These are phyloP conservation scores for Fusarium denticulatum DNA, from an alignment of 2,329 filamentous ascomycete genomes.

Conservation along the genomic window DNA sequence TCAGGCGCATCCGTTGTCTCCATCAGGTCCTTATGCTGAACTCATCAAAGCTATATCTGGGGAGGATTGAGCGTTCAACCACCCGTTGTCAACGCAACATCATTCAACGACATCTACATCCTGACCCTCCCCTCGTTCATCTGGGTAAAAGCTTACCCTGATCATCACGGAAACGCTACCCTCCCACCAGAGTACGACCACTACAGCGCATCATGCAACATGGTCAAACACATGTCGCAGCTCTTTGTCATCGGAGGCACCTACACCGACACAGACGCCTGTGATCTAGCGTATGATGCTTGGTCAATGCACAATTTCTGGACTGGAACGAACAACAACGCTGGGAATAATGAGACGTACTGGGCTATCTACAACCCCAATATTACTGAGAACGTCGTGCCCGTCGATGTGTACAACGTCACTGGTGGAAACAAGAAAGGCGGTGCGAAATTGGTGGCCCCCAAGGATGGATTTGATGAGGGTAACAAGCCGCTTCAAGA, in stretches of 20 bases:
- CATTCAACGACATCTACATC: conserved; percentile 2
- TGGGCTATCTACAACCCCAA: background rate
- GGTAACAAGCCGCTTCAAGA: background rate
- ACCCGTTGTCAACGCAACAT: background rate
- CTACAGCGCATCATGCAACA: background rate
- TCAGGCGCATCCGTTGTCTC: accelerated
- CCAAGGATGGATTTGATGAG: background rate
- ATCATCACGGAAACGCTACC: background rate
- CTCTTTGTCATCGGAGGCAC: background rate
- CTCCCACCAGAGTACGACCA: background rate
- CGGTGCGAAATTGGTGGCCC: background rate
- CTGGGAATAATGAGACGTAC: background rate
- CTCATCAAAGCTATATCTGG: background rate
- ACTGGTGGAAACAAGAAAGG: background rate
- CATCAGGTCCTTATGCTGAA: accelerated
- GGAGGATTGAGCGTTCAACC: background rate
- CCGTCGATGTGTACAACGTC: background rate
- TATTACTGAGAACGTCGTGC: background rate
- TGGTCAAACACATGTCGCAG: background rate
- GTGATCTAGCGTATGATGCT: background rate
- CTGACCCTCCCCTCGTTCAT: background rate
- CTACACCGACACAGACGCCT: background rate
- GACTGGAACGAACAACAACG: background rate
- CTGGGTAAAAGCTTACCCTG: background rate
- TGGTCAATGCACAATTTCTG: conserved; percentile 8